Evolutionary conservation across 805 yeast species (phyloP).

Genomic region (Yamadazyma nakazawae): DNA sequence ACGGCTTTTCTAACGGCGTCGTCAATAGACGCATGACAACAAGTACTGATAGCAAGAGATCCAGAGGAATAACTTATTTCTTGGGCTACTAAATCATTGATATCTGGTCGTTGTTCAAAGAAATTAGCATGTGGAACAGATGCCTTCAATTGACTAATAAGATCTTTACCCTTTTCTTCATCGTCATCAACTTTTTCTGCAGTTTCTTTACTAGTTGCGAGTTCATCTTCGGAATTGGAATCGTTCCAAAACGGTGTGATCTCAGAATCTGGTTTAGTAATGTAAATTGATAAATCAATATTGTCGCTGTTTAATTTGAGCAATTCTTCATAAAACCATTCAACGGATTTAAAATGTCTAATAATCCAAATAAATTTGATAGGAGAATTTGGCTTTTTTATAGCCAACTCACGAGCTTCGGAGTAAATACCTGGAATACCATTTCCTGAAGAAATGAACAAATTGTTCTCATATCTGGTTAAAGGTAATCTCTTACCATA

Average conservation of each 20-base stretch:
- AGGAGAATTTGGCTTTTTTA: slow-evolving; percentile 8
- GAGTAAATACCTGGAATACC: slow-evolving; percentile 40
- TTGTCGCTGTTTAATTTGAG: slow-evolving; percentile 27
- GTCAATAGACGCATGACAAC: slow-evolving; percentile 47
- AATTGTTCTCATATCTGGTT: slow-evolving; percentile 26
- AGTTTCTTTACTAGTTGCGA: slow-evolving; percentile 4
- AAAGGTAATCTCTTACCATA: slow-evolving; percentile 34
- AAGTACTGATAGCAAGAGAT: slow-evolving; percentile 44
- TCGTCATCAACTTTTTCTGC: slow-evolving; percentile 2
- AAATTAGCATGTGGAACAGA: slow-evolving; percentile 38
- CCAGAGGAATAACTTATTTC: slow-evolving; percentile 39
- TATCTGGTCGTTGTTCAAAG: slow-evolving; percentile 43
- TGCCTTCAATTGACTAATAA: slow-evolving; percentile 14
- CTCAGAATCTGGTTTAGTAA: slow-evolving; percentile 25
- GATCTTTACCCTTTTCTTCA: slow-evolving; percentile 5
- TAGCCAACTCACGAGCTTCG: slow-evolving; percentile 27
- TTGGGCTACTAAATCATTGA: slow-evolving; percentile 27
- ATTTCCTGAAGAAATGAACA: slow-evolving; percentile 37
- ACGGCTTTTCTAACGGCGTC: slow-evolving; percentile 30
- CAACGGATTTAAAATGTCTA: slow-evolving; percentile 37
- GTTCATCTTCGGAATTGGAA: slow-evolving; percentile 4
- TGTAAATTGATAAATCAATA: slow-evolving; percentile 39
- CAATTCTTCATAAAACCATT: slow-evolving; percentile 39
- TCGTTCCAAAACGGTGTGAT: slow-evolving; percentile 15
- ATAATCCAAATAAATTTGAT: slow-evolving; percentile 38